Conservation (phyloP, 2,329 filamentous ascomycete genomes). For the Fonsecaea pedrosoi region DNA sequence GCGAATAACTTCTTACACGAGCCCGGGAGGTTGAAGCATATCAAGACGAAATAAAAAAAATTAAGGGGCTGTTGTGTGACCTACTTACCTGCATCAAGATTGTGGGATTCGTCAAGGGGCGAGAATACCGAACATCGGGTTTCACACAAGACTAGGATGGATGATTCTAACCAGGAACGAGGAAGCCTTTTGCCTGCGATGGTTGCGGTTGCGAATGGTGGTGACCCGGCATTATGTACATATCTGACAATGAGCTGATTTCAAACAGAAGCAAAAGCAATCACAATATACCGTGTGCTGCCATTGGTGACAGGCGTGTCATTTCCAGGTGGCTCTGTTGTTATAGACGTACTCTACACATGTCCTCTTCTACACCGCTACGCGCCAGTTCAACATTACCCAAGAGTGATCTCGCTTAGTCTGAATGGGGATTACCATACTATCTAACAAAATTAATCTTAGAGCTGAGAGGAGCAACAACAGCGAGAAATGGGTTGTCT, state of each 20-base stretch:
- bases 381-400: no score
- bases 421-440: no score
- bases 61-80: background rate
- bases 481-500: background rate
- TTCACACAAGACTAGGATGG: background rate
- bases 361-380: no score
- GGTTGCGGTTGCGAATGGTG: background rate
- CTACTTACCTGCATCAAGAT: no score
- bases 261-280: background rate
- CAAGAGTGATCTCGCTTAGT: no score
- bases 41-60: constrained; percentile 73
- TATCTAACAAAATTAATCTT: background rate
- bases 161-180: background rate
- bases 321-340: no score
- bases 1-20: constrained; percentile 94
- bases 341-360: no score
- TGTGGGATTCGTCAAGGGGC: background rate
- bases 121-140: background rate
- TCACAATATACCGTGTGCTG: background rate
- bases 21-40: constrained; percentile 72
- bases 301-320: no score
- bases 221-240: background rate
- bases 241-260: constrained; percentile 1
- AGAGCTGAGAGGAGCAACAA: no score
- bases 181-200: background rate